Evolutionary conservation across 345 rosid species (phyloP), one percentile per base, ranked within the genome.

Genomic region (Jatropha curcas): DNA sequence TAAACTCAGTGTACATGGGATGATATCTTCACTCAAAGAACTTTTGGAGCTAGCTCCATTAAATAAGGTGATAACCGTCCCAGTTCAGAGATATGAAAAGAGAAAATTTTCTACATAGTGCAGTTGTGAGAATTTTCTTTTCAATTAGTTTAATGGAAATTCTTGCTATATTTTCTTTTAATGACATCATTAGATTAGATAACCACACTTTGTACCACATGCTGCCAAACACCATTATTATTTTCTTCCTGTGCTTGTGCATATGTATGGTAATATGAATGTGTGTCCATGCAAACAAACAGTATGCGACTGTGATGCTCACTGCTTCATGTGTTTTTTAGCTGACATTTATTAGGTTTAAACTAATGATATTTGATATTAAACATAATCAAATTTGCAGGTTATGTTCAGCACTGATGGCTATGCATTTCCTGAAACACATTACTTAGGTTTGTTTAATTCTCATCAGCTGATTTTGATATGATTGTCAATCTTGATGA

Each of bases 321-420:
- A 52, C 30, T 66, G 24, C 34, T 74, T 62, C 72, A 17, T 43
- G 35, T 27, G 17, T 52, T n/a, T 51, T 30, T 25, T 1, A 14
- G 46, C 5, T 61, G 7, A 20, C 3, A 5, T 53, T 24, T 39
- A 16, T 60, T 52, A n/a, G 61, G 67, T 75, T 60, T 68, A 61
- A 56, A 50, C 34, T 74, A 31, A 63, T 43, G 20, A 35, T 76
- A 45, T 46, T 67, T 76, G 71, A 71, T 68, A 28, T 30, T 80
- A 67, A 73, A 73, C 46, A 35, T 64, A 30, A 78, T 14, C 62
- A 73, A 69, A 71, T 4, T 78, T 88, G 79, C 90, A 95, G 99
- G 92, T 95, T 71, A 95, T 95, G 99, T 92, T 92, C 88, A 95
- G 98, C 82, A 92, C 90, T 5, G 99, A 95, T 85, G 99, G 93